Evolutionary conservation across 495 filamentous ascomycete genomes (phyloP), one percentile per base, ranked within the genome.

Genomic region (Rhypophila decipiens): DNA sequence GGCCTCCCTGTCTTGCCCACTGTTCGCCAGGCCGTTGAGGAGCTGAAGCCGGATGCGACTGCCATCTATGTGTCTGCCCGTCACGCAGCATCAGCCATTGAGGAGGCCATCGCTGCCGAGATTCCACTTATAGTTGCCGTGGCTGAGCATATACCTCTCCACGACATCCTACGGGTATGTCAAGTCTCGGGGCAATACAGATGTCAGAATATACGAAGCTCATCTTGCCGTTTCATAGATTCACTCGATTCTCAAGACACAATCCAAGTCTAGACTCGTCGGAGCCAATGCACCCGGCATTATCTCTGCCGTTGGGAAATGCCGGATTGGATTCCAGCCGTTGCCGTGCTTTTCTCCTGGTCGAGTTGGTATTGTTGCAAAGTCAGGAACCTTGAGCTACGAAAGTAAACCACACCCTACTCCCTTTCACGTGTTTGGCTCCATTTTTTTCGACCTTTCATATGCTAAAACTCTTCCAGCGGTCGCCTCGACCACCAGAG

Each of bases 251-350:
- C 72, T 95, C 0, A 76, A 81, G 49, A 86, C 85, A 0, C 90
- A 96, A 59, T 88, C 83, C 1, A 86, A 77, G 51, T 90, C 83
- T 3, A 76, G 88, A 27, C 74, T 95, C 0, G 84, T 95, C 2
- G 90, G 90, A 9, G 83, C 90, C 3, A 95, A 95, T 56, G 86
- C 83, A 15, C 88, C 90, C 0, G 89, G 90, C 0, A 93, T 95
- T 44, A 91, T 95, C 35, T 90, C 90, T 15, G 79, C 87, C 0
- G 76, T 84, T 39, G 87, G 85, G 0, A 82, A 76, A 56, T 95
- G 89, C 56, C 80, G 88, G 34, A 90, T 94, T 55, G 66, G 89
- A 0, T 93, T 95, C 59, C 87, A 94, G 61, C 90, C 90, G 0
- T 64, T 93, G 20, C 79, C 84, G 0, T 87, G 81, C 40, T 93